A percentile compares a stretch with the other conserved stretches of the same genome.
Conservation (phyloP, 371 early-diverging fungal genomes). For the Zychaea mexicana region DNA sequence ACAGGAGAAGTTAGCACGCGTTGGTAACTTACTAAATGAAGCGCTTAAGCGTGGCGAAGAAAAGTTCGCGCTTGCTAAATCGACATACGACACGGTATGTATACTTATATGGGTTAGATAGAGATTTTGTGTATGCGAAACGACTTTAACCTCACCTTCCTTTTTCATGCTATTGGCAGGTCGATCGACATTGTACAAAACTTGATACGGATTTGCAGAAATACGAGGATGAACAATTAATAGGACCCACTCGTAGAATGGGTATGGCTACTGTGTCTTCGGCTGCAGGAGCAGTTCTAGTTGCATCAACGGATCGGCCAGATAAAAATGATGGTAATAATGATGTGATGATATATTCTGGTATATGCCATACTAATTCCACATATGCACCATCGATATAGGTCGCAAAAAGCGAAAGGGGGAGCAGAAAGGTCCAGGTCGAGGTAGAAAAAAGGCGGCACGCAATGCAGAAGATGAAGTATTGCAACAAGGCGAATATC, state of each 20-base stretch:
- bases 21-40: constrained; percentile 66
- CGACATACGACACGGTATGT: constrained; percentile 85
- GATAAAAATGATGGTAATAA: not conserved
- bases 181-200: constrained; percentile 88
- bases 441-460: constrained; percentile 19
- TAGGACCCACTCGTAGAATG: constrained; percentile 47
- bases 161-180: no score
- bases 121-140: not conserved
- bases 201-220: constrained; percentile 88
- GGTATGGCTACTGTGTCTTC: constrained; percentile 23
- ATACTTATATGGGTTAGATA: constrained; percentile 28
- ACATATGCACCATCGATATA: not conserved
- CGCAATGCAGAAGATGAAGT: constrained; percentile 12
- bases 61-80: constrained; percentile 88
- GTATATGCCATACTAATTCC: not conserved
- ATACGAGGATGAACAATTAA: constrained; percentile 89
- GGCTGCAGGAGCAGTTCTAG: constrained; percentile 3
- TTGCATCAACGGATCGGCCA: not conserved
- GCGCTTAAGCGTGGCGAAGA: constrained; percentile 90
- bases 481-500: constrained; percentile 17
- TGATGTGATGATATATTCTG: not conserved
- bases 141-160: no score
- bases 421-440: constrained; percentile 6
- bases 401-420: not conserved
- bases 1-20: constrained; percentile 53